Base-by-base conservation (phyloP, 495 filamentous ascomycete genomes). In the Cudoniella acicularis region DNA sequence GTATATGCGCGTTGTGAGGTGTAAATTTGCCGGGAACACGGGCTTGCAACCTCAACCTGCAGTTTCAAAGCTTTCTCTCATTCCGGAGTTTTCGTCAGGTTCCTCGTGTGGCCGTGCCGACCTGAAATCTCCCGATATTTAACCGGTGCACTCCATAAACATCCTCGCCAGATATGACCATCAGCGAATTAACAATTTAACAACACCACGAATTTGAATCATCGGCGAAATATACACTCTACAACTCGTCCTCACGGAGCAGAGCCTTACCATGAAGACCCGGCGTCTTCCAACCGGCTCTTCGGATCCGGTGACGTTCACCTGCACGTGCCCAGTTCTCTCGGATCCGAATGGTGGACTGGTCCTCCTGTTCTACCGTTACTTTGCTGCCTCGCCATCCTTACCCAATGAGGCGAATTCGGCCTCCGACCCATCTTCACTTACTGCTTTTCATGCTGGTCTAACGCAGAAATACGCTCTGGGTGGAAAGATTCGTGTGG, bases 311-410 rank as follows among this genome's bases (percentile, higher is more conserved):
- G 18, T 68, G 0, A 59, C 63, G 11, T 68, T 57, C 53, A 62
- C 57, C n/a, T 68, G 66, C 49, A 64, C 60, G 21, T 65, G 63
- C 59, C 21, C 53, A 16, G 57, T 57, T 9, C 52, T 53, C n/a
- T 42, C 11, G 9, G 49, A 54, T 40, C 41, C 60, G 6, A 18
- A 18, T 8, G 56, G 43, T 16, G 66, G 66, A 6, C 27, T 48
- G 6, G 55, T 66, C 17, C 66, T 68, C 27, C 57, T 68, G 20
- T 68, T 68, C 61, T 68, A 68, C 49, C 53, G 66, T 0, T 68
- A 68, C 36, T 68, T 53, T 23, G 25, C 41, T 17, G 43, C 56
- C 25, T 16, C 50, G 1, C 61, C 61, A 20, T 10, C 36, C 22
- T 54, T 57, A n/a, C 46, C 17, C 30, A 36, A 36, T 9, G n/a